Evolutionary conservation across 208 protist genomes (phyloP), one percentile per base, ranked within the genome.

Genomic region (Leishmania amazonensis): DNA sequence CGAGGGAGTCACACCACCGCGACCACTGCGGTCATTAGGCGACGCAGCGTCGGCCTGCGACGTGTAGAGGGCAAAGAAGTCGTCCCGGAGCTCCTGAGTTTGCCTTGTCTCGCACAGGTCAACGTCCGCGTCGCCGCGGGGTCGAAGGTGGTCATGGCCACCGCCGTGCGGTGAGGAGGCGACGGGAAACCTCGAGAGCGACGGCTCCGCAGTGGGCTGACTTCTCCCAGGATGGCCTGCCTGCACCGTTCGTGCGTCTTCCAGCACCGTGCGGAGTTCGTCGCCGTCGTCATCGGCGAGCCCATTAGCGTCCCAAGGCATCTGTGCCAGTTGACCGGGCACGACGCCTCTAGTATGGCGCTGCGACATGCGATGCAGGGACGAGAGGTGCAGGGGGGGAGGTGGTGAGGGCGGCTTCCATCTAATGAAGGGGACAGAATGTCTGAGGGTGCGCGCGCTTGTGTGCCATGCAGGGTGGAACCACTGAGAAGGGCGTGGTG

Each of bases 11-110:
- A 47, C 7, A 47, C 31, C 68, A 6, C 68, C 31, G 3, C 68
- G 6, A 31, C 35, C 68, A 51, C 28, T 42, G 68, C 68, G 21
- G 49, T 38, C 42, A n/a, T 49, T 51, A 51, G 68, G 42, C 1
- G 70, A 76, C 15, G 28, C 73, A 11, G 31, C 31, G 38, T 35
- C 58, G 53, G 40, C 4, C 40, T 78, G 28, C 38, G 78, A 77
- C 35, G 81, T 78, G 74, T 81, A 84, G 64, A 71, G 40, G 51
- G 72, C 71, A 40, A 89, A 89, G 67, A 89, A 86, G 76, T 89
- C 80, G 45, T 89, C 85, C 42, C 47, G 17, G 24, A 89, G 62
- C 71, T 84, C 85, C 70, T 80, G 76, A 4, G 64, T 62, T 9
- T 51, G 64, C 17, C 47, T 6, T 0, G 51, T 51, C 24, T 81